Base-by-base conservation (phyloP, 2,329 filamentous ascomycete genomes). In the Ascosphaera aggregata region DNA sequence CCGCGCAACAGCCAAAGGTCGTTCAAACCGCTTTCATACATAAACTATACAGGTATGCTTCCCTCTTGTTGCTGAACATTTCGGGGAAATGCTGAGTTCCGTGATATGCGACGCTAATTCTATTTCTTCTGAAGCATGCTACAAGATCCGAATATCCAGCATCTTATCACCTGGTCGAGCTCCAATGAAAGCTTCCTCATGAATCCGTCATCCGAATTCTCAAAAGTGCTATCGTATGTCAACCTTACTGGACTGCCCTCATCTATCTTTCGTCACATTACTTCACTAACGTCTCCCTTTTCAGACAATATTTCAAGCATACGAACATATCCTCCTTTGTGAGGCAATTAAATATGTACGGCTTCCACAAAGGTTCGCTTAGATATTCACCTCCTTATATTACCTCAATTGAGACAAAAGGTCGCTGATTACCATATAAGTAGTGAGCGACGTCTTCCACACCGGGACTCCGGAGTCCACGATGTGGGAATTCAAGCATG, bases 241-340 rank as follows among this genome's bases (percentile, higher is more conserved):
- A 43, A 43, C 46, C 47, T 40, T 34, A 40, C 45, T 47, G 49
- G 48, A 47, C 9, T 7, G 35, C 41, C n/a, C 36, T 11, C 34
- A 24, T 32, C 19, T 32, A n/a, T n/a, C n/a, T n/a, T n/a, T n/a
- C 9, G n/a, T 13, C 13, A 13, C 39, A 40, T 42, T 34, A 42
- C 44, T 39, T 53, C 37, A 52, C 43, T 11, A 16, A 35, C 18
- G 27, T 13, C 38, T 34, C 43, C 38, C n/a, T 47, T 39, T 43
- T 44, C 50, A 93, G 86, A 40, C 84, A 92, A 71, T 98, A 98
- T 55, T 98, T 98, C 58, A 98, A 98, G 53, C 89, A 98, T 56
- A 98, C 86, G 48, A 98, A 98, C 53, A 93, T 95, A 43, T 95
- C 89, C 9, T 95, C 89, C 1, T 98, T 98, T 56, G 89, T 98